Percentiles rank a stretch among this genome's conserved stretches.
phyloP scores from a whole-genome alignment of 192 early-diverging fungal genomes.

The Linnemannia schmuckeri region DNA sequence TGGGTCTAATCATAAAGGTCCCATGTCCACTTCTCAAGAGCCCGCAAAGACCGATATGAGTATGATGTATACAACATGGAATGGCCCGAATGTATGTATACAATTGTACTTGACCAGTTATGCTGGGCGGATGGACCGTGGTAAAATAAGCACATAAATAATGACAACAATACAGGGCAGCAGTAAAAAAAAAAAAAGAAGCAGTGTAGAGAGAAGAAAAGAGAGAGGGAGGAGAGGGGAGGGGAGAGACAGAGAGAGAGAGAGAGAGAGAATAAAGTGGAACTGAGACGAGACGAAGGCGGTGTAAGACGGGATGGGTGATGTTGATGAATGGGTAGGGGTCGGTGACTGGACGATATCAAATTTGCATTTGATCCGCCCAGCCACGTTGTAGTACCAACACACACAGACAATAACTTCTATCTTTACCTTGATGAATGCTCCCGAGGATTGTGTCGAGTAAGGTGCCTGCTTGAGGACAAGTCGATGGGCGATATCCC shows the following conservation, averaged over 20 bases:
- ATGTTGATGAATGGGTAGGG: background rate
- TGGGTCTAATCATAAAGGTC: slow-evolving; percentile 9
- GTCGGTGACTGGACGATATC: background rate
- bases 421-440: slow-evolving; percentile 43
- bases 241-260: background rate
- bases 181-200: background rate
- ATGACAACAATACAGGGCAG: background rate
- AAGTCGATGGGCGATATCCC: slow-evolving; percentile 49
- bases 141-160: background rate
- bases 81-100: background rate
- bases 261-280: background rate
- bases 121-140: background rate
- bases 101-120: background rate
- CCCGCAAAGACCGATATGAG: slow-evolving; percentile 1
- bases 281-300: background rate
- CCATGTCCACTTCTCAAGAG: slow-evolving; percentile 8
- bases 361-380: slow-evolving; percentile 9
- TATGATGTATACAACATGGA: background rate
- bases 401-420: background rate
- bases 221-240: background rate
- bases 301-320: background rate
- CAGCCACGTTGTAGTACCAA: slow-evolving; percentile 10
- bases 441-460: slow-evolving; percentile 29
- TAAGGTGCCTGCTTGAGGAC: slow-evolving; percentile 51
- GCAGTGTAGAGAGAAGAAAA: no score